Evolutionary conservation across 257 asterid species (phyloP), one percentile per base, ranked within the genome.

Genomic region (Solanum stenotomum): DNA sequence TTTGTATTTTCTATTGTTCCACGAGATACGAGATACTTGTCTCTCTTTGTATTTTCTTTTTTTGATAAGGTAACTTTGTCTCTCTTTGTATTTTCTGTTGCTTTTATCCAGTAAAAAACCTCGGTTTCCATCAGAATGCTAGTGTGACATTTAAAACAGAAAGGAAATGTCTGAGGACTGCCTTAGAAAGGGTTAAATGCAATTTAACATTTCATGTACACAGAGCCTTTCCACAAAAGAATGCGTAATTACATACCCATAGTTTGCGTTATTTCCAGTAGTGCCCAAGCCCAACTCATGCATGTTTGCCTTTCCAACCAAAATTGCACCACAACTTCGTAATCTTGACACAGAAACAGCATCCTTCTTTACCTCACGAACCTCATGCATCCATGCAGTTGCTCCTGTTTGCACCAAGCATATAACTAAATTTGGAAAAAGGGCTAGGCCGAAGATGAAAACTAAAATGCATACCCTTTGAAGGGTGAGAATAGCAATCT

Each of bases 241-340:
- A 33, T 87, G 23, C 8, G 88, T 15, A 88, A 88, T 65, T 84
- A 85, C 91, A 84, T 93, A 97, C 99, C 99, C 99, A 74, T 96
- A 71, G 89, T 97, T 96, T 89, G 99, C 94, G 89, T 97, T 97
- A 87, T 95, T 97, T 92, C 99, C 99, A 31, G 99, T 95, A 7
- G 98, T 94, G 35, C 99, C 99, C 92, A 97, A 85, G 77, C 99
- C 99, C 90, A 97, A 85, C 90, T 97, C 99, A 93, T 97, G 99
- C 99, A 97, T 97, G 92, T 96, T 97, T 86, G 99, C 99, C 90
- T 97, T 97, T 86, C 99, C 99, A 86, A 96, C 99, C 46, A 97
- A 94, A 87, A 97, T 89, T 86, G 89, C 98, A 85, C 99, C 99
- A 89, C 99, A 96, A 61, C 94, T 90, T n/a, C 99, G 98, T 90